Base-by-base conservation (phyloP, 1,139 yeast species). In the Trichomonascaceae sp. region DNA sequence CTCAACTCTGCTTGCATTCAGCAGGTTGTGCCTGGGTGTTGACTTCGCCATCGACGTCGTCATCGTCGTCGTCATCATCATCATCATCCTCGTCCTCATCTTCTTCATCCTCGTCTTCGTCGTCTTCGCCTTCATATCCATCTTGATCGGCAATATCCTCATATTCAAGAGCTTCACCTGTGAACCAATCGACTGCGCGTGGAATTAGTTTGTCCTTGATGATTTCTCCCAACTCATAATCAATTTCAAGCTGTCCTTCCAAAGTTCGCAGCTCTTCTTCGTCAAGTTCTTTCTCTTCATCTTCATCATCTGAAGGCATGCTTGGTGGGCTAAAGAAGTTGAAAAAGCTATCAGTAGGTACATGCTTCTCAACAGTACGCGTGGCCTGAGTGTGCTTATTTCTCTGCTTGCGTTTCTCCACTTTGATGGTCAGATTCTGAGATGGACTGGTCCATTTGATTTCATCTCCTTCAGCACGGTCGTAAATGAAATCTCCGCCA, bases 321-420 rank as follows among this genome's bases (percentile, higher is more conserved):
- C 80, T 80, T 65, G 98, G 99, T 43, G 99, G 99, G 66, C 83
- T 88, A 72, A 93, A 95, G 75, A 93, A 93, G 75, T 86, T 87
- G 81, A 93, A 93, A 77, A 93, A 93, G 24, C 97, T 89, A 66
- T 88, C 96, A 53, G 85, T 83, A 20, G 97, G 97, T 12, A 96
- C 85, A 65, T 90, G 79, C 75, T 93, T 91, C 73, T 93, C 98
- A 65, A 93, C 86, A 49, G 96, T 90, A 73, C 99, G 85, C 32
- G 96, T 93, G 70, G 95, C 97, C 73, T 90, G 90, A 58, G 99
- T 93, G 71, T 87, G 90, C 77, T 93, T 95, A 74, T 95, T 95
- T 75, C 99, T 85, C 76, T 93, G 99, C 74, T 93, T 93, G 75
- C 97, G 86, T 79, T 90, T 87, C 77, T 93, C 98, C 57, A 93